Conservation (phyloP, 2,329 filamentous ascomycete genomes). For the Fusarium sulawesiense region DNA sequence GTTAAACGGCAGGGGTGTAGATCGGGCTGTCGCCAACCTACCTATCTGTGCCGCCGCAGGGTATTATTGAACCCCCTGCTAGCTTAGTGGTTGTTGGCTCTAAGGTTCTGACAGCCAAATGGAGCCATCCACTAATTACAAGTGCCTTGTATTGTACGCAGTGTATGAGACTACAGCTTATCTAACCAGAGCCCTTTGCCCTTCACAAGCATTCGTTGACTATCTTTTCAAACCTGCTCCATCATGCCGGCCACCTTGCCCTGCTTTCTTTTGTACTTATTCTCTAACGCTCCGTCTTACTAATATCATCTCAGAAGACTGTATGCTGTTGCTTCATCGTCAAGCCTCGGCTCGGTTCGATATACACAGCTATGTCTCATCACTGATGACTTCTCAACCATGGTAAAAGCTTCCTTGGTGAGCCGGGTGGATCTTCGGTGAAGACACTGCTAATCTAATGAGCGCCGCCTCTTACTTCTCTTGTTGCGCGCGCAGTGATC, state of each 20-base stretch:
- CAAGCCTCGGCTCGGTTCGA: slow-evolving; percentile 3
- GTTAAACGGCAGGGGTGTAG: too few species aligned
- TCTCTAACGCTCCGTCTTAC: neutral
- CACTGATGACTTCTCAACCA: neutral
- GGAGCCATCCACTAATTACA: too few species aligned
- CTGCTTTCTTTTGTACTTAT: neutral
- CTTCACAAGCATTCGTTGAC: neutral
- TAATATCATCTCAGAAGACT: slow-evolving; percentile 12
- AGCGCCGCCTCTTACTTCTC: neutral
- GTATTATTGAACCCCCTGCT: too few species aligned
- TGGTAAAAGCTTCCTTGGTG: neutral
- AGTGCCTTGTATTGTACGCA: too few species aligned
- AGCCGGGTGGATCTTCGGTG: neutral
- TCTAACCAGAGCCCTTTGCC: neutral
- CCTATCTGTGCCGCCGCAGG: too few species aligned
- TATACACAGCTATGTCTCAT: slow-evolving; percentile 5
- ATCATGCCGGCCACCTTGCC: neutral
- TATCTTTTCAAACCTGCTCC: neutral
- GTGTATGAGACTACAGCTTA: too few species aligned
- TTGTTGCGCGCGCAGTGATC: neutral
- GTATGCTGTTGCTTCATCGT: slow-evolving; percentile 5
- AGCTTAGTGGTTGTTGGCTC: too few species aligned
- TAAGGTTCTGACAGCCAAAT: too few species aligned
- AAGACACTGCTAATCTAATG: neutral
- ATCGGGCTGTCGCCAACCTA: too few species aligned